Evolutionary conservation across 176 grass and related monocot species (phyloP), one percentile per base, ranked within the genome.

Genomic region (Hyparrhenia diplandra): DNA sequence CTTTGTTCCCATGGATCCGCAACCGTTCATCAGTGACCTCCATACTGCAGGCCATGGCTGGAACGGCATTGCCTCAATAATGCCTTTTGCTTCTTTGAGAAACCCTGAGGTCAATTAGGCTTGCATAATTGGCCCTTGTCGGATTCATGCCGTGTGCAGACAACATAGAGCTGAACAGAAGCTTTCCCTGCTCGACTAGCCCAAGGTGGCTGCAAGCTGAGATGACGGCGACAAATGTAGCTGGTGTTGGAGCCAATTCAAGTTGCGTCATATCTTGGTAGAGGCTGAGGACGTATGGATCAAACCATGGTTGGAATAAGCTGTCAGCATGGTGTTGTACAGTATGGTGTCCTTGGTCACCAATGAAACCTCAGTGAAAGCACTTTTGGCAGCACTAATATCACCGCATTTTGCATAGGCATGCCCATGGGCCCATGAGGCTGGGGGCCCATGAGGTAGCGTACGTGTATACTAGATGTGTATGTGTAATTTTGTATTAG

Each of bases 341-440:
- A 37, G 36, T 37, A 37, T 7, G 36, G 36, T 5, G 6, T 37
- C 36, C 36, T 37, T 6, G 36, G 36, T 37, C 6, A 7, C 5
- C 6, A 5, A 37, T 7, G 36, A 81, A 84, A 74, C 51, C 65
- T 24, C 10, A 1, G 21, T 8, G 14, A 92, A 92, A 13, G 77
- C 76, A 13, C 45, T 73, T n/a, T 67, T 81, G 4, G 87, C 87
- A 55, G 75, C 61, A 41, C 7, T 0, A 28, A 92, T 89, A 57
- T 89, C 81, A 51, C 90, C 87, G 17, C 80, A 92, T 35, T 89
- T 92, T 4, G 91, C 91, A n/a, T 92, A 92, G 28, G 87, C 84
- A 57, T n/a, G n/a, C n/a, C n/a, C n/a, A n/a, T n/a, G n/a, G n/a
- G n/a, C n/a, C n/a, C n/a, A n/a, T n/a, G n/a, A n/a, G n/a, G n/a